Evolutionary conservation across 169 alveolate species (phyloP).

Genomic region (Nephromyces sp.): DNA sequence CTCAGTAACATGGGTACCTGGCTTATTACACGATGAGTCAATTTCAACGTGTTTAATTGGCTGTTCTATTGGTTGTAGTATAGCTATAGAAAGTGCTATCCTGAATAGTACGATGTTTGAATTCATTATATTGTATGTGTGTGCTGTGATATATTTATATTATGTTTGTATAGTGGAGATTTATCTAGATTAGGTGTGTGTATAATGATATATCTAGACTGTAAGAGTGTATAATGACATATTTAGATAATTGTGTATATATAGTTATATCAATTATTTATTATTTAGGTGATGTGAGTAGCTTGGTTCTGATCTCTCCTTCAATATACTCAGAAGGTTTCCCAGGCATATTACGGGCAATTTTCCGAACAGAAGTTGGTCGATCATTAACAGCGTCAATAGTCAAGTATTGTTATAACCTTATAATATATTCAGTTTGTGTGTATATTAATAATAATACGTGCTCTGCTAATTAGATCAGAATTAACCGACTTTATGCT

Average conservation of each 20-base stretch:
- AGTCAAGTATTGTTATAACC: too few relatives aligned
- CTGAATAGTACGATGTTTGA: too few relatives aligned
- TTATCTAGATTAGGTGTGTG: not conserved
- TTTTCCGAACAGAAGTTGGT: not conserved
- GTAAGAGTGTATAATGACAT: not conserved
- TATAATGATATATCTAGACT: not conserved
- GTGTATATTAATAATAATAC: not conserved
- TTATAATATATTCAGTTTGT: not conserved
- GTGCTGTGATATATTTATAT: not conserved
- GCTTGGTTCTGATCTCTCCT: not conserved
- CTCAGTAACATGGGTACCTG: not conserved
- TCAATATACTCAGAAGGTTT: not conserved
- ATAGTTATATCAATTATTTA: not conserved
- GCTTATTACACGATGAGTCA: not conserved
- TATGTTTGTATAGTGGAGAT: not conserved
- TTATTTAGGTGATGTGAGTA: not conserved
- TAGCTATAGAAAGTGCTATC: not conserved
- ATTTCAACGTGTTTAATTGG: not conserved
- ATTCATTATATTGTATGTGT: not conserved
- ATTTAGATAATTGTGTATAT: too few relatives aligned
- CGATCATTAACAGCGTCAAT: not conserved
- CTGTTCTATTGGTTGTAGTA: not conserved
- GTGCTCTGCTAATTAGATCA: not conserved
- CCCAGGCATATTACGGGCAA: not conserved
- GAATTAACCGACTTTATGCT: not conserved